These are phyloP conservation scores for Angophora floribunda DNA, from an alignment of 345 rosid genomes.

Conservation along the genomic window DNA sequence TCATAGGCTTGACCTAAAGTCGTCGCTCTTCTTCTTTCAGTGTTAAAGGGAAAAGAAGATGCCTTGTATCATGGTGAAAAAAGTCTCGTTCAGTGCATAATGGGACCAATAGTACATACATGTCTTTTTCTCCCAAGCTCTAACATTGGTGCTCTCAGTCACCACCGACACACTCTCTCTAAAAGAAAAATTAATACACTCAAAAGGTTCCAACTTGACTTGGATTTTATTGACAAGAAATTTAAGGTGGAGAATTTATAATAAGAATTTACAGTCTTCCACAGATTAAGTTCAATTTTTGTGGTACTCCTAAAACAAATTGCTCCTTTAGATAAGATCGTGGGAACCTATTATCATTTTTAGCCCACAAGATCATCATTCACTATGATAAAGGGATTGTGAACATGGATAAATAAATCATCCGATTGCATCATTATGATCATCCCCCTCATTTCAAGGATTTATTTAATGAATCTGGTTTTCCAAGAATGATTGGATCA, in stretches of 20 bases:
- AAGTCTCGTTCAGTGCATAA: too few relatives aligned
- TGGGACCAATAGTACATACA: too few relatives aligned
- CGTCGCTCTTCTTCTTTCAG: accelerated
- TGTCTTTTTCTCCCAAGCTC: too few relatives aligned
- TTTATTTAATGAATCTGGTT: too few relatives aligned
- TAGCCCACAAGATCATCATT: not conserved
- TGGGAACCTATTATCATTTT: too few relatives aligned
- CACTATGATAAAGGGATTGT: accelerated
- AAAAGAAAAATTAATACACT: too few relatives aligned
- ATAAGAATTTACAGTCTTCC: not conserved
- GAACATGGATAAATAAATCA: not conserved
- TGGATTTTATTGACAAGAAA: not conserved
- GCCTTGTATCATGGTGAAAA: not conserved
- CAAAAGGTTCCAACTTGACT: too few relatives aligned
- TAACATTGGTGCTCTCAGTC: too few relatives aligned
- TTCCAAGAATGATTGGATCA: too few relatives aligned
- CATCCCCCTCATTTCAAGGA: not conserved
- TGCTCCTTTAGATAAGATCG: not conserved
- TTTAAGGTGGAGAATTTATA: not conserved
- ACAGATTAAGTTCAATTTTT: not conserved
- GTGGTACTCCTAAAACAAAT: too few relatives aligned
- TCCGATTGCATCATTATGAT: not conserved
- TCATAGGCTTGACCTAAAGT: not conserved
- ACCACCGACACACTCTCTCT: too few relatives aligned
- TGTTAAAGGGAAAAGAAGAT: not conserved